Base-by-base conservation (phyloP, 2,329 filamentous ascomycete species). In the Akanthomyces dipterigenus region DNA sequence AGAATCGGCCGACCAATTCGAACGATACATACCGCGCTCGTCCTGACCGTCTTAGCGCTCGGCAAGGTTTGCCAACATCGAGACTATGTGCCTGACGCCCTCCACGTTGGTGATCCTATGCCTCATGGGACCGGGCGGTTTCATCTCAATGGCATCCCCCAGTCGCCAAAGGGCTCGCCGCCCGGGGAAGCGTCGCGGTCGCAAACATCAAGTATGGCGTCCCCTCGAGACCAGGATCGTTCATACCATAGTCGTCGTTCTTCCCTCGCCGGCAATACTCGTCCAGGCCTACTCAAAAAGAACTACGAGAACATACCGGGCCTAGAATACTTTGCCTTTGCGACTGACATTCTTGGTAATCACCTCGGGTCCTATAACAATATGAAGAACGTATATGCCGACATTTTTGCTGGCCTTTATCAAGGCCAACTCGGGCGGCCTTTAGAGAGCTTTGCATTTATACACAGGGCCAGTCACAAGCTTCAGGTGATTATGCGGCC, bases 241-340 rank as follows among this genome's bases (percentile, higher is more conserved):
- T 70, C 70, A 7, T 66, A 72, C 1, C 73, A 76, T 64, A 81
- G 80, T 65, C 77, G 84, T 56, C 76, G 82, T 61, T 76, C 78
- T 4, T 86, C 83, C 0, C 70, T 82, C 48, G 80, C 86, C 68
- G 79, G 74, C 2, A 63, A 66, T 1, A 66, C 65, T 48, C 70
- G 72, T 22, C 60, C 65, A 11, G 71, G 72, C 4, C 69, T 67
- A 14, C 59, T 75, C 34, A 76, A 76, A 64, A 76, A 76, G 67
- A 96, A 96, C 70, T 81, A 95, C 55, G 92, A 98, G 68, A 82
- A 89, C 7, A 89, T 97, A 63, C 93, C 95, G 0, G 95, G 95
- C 0, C 78, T 98, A 62, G 89, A 92, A 34, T 97, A 97, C 71
- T 97, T 93, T 71, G 89, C 90, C 1, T 87, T 90, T 64, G 93